A percentile compares a stretch with the other conserved stretches of the same genome.
These are phyloP conservation scores for Dichotomopilus funicola DNA, from an alignment of 2,329 filamentous ascomycete genomes.

Conservation along the genomic window DNA sequence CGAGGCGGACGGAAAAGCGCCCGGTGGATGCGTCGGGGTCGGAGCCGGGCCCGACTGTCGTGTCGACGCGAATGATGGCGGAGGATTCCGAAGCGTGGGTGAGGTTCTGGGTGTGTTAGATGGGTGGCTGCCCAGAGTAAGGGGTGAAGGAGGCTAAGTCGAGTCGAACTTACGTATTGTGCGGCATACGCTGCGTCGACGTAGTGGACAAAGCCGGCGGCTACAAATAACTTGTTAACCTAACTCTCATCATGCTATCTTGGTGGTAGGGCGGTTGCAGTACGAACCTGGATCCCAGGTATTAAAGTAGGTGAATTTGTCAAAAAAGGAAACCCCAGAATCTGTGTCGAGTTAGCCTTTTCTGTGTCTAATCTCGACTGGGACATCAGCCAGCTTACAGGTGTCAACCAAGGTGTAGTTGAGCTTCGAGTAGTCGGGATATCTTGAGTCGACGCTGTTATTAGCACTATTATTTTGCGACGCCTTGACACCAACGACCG, in stretches of 20 bases:
- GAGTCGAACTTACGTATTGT: constrained; percentile 33
- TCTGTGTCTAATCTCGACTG: neutral
- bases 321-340: constrained; percentile 45
- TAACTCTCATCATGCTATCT: too few species aligned
- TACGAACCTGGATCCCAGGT: constrained; percentile 41
- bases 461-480: constrained; percentile 13
- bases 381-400: constrained; percentile 33
- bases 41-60: constrained; percentile 42
- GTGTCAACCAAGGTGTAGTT: constrained; percentile 44
- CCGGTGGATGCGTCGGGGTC: constrained; percentile 49
- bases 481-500: constrained; percentile 33
- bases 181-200: constrained; percentile 38
- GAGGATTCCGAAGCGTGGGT: constrained; percentile 50
- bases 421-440: constrained; percentile 43
- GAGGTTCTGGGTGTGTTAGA: constrained; percentile 44
- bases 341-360: constrained; percentile 30
- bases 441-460: constrained; percentile 27
- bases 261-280: too few species aligned
- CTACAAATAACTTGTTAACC: constrained; percentile 17
- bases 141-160: neutral
- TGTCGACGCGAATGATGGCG: constrained; percentile 56
- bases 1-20: constrained; percentile 56
- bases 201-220: constrained; percentile 48
- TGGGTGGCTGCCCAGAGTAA: neutral
- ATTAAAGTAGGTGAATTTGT: constrained; percentile 48